Evolutionary conservation across 495 filamentous ascomycete species (phyloP), one percentile per base, ranked within the genome.

Genomic region (Penicillium lividum): DNA sequence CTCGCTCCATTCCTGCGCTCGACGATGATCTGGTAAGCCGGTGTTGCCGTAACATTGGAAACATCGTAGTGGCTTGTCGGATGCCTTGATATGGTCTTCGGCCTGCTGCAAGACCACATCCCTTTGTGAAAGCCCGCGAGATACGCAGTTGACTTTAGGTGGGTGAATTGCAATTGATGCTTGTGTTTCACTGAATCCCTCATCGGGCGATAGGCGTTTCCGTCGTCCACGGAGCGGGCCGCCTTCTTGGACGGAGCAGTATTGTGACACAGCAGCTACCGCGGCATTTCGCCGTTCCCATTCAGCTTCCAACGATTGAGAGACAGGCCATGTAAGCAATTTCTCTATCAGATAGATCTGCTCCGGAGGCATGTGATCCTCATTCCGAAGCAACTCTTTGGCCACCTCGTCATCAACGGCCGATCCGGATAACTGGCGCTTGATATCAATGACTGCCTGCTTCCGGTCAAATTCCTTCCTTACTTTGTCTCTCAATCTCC

Each of bases 251-350:
- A 67, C 53, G 43, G 43, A 51, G 54, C 54, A 70, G 57, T 68
- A 67, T 42, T 58, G 51, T 44, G 45, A 53, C 11, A 51, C 55
- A 31, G 7, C 55, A 47, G 57, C 56, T 18, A 58, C 47, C 48
- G 67, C 67, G 46, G 43, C 57, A 46, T 66, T 62, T n/a, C 65
- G 63, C 42, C 60, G 55, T 33, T 45, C 48, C 64, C 57, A 70
- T 49, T 68, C 57, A 11, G 47, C 57, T 58, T 70, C 68, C 47
- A 68, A 34, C 28, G 53, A 70, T 31, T 51, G 16, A 40, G 68
- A 64, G 31, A 54, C 64, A n/a, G 68, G 68, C 62, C 54, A 70
- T 40, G 68, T 66, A 31, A 70, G 49, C 29, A 70, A 62, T n/a
- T 51, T 68, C 56, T 63, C 58, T 22, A 68, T 25, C 9, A 70